These are phyloP conservation scores for Bacidia rubella DNA, from an alignment of 495 filamentous ascomycete species.

Conservation along the genomic window DNA sequence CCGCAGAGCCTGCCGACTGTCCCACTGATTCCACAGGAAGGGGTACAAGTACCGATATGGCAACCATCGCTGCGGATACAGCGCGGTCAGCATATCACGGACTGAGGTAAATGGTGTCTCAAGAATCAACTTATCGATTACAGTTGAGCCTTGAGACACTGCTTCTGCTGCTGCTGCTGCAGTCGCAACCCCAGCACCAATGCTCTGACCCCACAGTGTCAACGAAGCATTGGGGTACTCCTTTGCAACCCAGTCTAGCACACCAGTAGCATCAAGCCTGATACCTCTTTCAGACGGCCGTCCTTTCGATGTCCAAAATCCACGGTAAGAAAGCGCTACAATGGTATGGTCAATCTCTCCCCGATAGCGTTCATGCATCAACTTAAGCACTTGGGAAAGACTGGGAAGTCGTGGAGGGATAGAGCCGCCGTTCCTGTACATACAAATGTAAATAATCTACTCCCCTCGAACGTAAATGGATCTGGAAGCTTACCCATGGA, in stretches of 20 bases:
- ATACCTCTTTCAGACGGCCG: constrained; percentile 53
- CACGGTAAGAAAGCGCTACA: constrained; percentile 57
- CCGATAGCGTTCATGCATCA: neutral
- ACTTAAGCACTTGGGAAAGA: constrained; percentile 22
- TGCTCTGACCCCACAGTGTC: constrained; percentile 70
- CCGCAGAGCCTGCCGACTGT: constrained; percentile 26
- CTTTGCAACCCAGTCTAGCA: constrained; percentile 32
- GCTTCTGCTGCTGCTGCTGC: constrained; percentile 37
- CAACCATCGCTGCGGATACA: constrained; percentile 76
- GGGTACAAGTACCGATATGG: constrained; percentile 53
- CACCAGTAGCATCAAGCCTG: constrained; percentile 44
- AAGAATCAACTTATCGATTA: constrained; percentile 43
- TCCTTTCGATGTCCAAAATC: constrained; percentile 68
- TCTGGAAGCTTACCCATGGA: constrained; percentile 32
- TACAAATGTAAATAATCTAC: neutral
- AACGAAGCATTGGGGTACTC: constrained; percentile 28
- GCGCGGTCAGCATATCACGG: constrained; percentile 52
- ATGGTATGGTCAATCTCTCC: constrained; percentile 21
- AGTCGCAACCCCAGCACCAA: constrained; percentile 46
- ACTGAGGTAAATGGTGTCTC: constrained; percentile 69
- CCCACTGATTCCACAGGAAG: constrained; percentile 43
- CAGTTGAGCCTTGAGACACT: constrained; percentile 12
- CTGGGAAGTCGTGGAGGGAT: constrained; percentile 56
- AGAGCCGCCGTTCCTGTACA: constrained; percentile 6
- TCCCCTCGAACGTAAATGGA: neutral